phyloP scores from a whole-genome alignment of 1,139 yeast species.

The Debaryomyces udenii region DNA sequence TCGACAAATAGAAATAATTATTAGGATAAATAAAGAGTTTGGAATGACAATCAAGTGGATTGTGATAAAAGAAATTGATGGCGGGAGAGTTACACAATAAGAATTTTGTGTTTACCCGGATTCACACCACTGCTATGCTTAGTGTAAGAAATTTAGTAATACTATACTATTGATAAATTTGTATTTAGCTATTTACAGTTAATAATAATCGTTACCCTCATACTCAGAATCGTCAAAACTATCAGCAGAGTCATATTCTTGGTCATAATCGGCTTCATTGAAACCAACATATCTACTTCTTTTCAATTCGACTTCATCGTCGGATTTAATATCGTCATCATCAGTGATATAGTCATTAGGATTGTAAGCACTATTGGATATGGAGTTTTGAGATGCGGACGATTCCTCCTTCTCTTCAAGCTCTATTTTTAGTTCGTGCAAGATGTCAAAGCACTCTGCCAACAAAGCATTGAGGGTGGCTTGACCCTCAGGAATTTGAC shows the following conservation, averaged over 20 bases:
- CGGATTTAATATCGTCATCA: slow-evolving; percentile 34
- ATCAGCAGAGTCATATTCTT: slow-evolving; percentile 38
- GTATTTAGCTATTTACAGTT: slow-evolving; percentile 13
- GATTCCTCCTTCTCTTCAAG: slow-evolving; percentile 67
- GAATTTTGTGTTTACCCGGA: slow-evolving; percentile 7
- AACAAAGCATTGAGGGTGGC: slow-evolving; percentile 87
- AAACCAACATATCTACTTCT: slow-evolving; percentile 48
- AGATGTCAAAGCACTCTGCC: slow-evolving; percentile 92
- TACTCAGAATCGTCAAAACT: slow-evolving; percentile 36
- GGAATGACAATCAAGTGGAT: not conserved
- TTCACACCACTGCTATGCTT: too few species aligned
- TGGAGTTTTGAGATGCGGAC: slow-evolving; percentile 21
- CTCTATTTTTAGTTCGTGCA: slow-evolving; percentile 87
- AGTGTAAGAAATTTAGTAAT: too few species aligned
- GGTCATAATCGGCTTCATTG: slow-evolving; percentile 52
- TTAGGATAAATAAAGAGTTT: not conserved
- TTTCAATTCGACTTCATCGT: slow-evolving; percentile 50
- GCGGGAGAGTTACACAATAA: slow-evolving; percentile 7
- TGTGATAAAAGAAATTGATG: slow-evolving; percentile 8
- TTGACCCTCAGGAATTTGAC: slow-evolving; percentile 94
- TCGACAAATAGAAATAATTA: not conserved
- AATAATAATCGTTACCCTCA: slow-evolving; percentile 52
- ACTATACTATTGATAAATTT: not conserved
- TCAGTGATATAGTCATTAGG: slow-evolving; percentile 23
- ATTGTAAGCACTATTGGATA: slow-evolving; percentile 17